A percentile compares a stretch with the other conserved stretches of the same genome.
Conservation (phyloP, 768 basidiomycete species). For the Cubamyces lactineus region DNA sequence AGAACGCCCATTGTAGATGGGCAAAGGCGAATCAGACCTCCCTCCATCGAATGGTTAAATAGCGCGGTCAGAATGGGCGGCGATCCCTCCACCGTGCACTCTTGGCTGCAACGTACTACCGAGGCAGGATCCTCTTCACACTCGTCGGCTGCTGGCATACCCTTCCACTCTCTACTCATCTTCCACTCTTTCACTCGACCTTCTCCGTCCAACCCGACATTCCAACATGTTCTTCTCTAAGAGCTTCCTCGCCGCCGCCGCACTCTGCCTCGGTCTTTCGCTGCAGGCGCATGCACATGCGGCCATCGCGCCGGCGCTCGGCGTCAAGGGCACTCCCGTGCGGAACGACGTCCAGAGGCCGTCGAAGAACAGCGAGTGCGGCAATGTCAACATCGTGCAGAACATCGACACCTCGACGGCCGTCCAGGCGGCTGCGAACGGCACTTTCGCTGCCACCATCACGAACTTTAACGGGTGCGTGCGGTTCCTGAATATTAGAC, state of each 20-base stretch:
- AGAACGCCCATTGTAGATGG: too few relatives aligned
- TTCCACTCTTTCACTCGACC: not conserved
- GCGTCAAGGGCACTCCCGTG: constrained; percentile 30
- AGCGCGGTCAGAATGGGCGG: not conserved
- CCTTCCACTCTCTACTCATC: not conserved
- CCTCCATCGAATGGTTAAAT: not conserved
- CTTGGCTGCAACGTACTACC: constrained; percentile 22
- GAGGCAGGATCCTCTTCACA: constrained; percentile 29
- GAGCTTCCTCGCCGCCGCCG: constrained; percentile 31
- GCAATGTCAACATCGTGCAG: constrained; percentile 44
- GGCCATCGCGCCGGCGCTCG: constrained; percentile 46
- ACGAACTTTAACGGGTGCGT: constrained; percentile 53
- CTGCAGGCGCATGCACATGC: constrained; percentile 48
- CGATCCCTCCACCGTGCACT: constrained; percentile 7
- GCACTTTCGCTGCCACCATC: constrained; percentile 44
- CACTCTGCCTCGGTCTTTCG: constrained; percentile 39
- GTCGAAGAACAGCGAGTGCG: constrained; percentile 43
- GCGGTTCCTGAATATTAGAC: not conserved
- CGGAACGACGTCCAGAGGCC: constrained; percentile 37
- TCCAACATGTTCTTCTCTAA: constrained; percentile 32
- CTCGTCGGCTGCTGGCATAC: constrained; percentile 18
- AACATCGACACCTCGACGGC: constrained; percentile 43
- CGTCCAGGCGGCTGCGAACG: constrained; percentile 37
- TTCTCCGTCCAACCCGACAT: constrained; percentile 6
- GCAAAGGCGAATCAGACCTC: not conserved